Evolutionary conservation across 78 protist species (phyloP), one percentile per base, ranked within the genome.

Genomic region (Bigelowiella natans): DNA sequence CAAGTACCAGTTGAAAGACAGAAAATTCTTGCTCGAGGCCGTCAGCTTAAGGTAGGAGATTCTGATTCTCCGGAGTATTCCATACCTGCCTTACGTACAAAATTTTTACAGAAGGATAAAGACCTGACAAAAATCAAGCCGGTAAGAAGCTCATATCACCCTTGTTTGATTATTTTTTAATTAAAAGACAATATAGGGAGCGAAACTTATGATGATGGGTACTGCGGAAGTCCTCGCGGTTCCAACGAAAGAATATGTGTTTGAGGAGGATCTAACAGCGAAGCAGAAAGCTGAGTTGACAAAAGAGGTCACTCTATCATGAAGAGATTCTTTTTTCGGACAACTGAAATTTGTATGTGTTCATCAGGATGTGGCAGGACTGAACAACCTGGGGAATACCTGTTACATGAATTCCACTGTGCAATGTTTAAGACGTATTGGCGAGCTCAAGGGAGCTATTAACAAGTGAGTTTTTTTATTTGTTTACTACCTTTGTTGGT

Each of bases 361-460:
- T 26, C 7, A 51, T 26, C 7, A 51, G 73, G 73, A 51, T 31
- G 3, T 38, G 7, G 91, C 93, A 37, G 93, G 93, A 29, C 85
- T 92, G 51, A 37, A 92, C 87, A 92, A 92, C 88, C 90, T 92
- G 1, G 93, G 93, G 1, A 92, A 92, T 36, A 88, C 93, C 1
- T 92, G 93, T 36, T 92, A 92, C 88, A 39, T 92, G 73, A 82
- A 89, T 39, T 31, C 89, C 36, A 86, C 88, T 1, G 11, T 89
- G 37, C 93, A 92, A 88, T 31, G 82, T 29, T 88, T 92, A 28
- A 28, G 28, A 29, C 1, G 30, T 29, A 90, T 89, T 39, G 89
- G 92, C 38, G 89, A 88, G 39, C 31, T 92, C 36, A 37, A 63
- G 30, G 90, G 88, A 31, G 39, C 86, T 1, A 3, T 92, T 2